Evolutionary conservation across 495 filamentous ascomycete species (phyloP), one percentile per base, ranked within the genome.

Genomic region (Penicillium herquei): DNA sequence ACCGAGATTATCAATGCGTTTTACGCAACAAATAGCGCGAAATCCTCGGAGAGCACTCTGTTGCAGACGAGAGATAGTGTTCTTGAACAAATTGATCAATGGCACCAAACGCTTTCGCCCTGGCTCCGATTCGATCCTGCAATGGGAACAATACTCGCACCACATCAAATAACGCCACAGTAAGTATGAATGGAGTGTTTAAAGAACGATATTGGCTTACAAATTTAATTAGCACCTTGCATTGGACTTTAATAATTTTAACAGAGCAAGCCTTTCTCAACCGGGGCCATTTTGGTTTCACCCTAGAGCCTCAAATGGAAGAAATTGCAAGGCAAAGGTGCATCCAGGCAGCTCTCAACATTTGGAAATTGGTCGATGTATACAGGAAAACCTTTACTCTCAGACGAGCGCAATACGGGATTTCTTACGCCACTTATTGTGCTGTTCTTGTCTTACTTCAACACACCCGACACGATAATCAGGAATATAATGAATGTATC

Each of bases 151-250:
- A 62, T 42, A 16, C 66, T 63, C 31, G 59, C 60, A 16, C 66
- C 66, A 12, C 59, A 68, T 50, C 49, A 62, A 41, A 39, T 65
- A 6, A 62, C 56, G 13, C 43, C 57, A 37, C 58, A 64, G 56
- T 64, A 56, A 45, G 55, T 57, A 39, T 1, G 11, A 10, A 39
- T n/a, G 18, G 39, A 9, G 21, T 21, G 4, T 3, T 51, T 18
- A 1, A n/a, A 0, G 13, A 21, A 33, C 6, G 1, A 55, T 52
- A 7, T 63, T 10, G 46, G 68, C 11, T 12, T 63, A 30, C 49
- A 33, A 49, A 18, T 35, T 16, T n/a, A 26, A n/a, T 17, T 30
- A 65, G 58, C 45, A 49, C 62, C 13, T 55, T 54, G 14, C 55
- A 59, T 46, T 51, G 55, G 46, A 48, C 56, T 14, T 46, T 65